Conservation (phyloP, 1,139 yeast genomes). For the Pichia sp. region DNA sequence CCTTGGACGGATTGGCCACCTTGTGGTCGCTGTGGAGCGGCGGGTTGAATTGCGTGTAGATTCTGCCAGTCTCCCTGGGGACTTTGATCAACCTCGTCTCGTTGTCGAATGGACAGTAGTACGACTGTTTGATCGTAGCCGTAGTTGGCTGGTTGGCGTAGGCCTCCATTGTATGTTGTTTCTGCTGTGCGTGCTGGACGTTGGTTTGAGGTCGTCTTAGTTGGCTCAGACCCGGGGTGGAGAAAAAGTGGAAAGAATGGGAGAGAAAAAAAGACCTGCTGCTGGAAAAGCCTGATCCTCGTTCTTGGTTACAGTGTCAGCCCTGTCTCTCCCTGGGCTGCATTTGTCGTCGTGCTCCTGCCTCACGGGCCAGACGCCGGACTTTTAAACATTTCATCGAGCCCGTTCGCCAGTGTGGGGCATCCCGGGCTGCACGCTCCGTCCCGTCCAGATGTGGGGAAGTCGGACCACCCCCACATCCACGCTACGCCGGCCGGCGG, state of each 20-base stretch:
- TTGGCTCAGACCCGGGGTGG: no score
- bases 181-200: neutral
- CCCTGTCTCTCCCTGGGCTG: neutral
- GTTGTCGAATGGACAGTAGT: slow-evolving; percentile 20
- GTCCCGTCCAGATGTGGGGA: neutral
- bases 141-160: neutral
- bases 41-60: slow-evolving; percentile 2
- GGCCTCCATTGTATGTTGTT: neutral
- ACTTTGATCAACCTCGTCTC: slow-evolving; percentile 16
- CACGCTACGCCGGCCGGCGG: neutral
- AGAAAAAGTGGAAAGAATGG: no score
- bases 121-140: slow-evolving; percentile 5
- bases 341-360: no score
- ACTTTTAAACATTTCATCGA: neutral
- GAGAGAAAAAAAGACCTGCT: no score
- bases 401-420: neutral
- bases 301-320: neutral
- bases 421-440: neutral
- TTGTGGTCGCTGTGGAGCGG: neutral
- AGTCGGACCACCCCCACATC: neutral
- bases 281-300: no score
- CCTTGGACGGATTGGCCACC: slow-evolving; percentile 9
- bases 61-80: slow-evolving; percentile 9
- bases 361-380: neutral
- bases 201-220: no score